Evolutionary conservation across 805 yeast species (phyloP).

Genomic region (Starmerella powellii): DNA sequence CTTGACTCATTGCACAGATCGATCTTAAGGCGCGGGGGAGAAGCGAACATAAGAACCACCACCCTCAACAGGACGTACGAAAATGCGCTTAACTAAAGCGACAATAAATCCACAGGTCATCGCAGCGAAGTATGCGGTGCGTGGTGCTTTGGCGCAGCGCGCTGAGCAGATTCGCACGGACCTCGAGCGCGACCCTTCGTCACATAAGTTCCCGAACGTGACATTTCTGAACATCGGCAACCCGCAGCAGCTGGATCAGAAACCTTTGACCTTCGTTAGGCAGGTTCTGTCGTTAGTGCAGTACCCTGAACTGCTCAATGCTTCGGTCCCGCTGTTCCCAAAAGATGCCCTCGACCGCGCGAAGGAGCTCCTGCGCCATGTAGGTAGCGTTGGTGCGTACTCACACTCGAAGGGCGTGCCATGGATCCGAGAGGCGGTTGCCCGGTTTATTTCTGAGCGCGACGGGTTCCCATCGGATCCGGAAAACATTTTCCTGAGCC

Average conservation of each 20-base stretch:
- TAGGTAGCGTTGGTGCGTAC: constrained; percentile 89
- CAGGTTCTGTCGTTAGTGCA: constrained; percentile 79
- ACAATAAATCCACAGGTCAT: constrained; percentile 37
- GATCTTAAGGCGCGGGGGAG: no score
- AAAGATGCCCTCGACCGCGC: constrained; percentile 69
- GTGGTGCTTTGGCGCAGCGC: constrained; percentile 86
- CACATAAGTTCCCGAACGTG: constrained; percentile 64
- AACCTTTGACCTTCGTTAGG: constrained; percentile 89
- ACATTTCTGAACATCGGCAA: constrained; percentile 92
- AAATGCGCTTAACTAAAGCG: constrained; percentile 5
- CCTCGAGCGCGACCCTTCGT: constrained; percentile 42
- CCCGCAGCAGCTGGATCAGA: constrained; percentile 92
- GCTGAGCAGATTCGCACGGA: constrained; percentile 70
- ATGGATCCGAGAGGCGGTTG: constrained; percentile 61
- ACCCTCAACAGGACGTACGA: no score
- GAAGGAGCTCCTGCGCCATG: constrained; percentile 40
- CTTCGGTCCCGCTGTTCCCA: constrained; percentile 26
- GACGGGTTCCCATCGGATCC: constrained; percentile 64
- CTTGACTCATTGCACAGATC: no score
- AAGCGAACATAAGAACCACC: no score
- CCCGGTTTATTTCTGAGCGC: constrained; percentile 63
- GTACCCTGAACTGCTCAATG: constrained; percentile 57
- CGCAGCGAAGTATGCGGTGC: constrained; percentile 87
- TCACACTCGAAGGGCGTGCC: constrained; percentile 85
- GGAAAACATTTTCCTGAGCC: constrained; percentile 67